These are phyloP conservation scores for Acer campestre DNA, from an alignment of 345 rosid species.

Conservation along the genomic window DNA sequence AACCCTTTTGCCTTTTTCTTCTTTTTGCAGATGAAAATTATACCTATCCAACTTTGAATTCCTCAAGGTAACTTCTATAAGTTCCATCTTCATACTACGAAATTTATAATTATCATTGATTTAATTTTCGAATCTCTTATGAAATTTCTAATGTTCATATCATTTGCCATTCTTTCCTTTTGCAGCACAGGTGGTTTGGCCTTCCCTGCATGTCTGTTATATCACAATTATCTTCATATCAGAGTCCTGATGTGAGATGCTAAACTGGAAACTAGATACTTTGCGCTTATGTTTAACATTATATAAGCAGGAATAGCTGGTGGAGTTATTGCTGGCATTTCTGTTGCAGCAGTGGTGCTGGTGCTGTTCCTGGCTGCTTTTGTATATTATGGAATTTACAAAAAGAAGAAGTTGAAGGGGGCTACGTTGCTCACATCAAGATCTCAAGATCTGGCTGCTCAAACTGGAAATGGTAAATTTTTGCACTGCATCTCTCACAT, in stretches of 20 bases:
- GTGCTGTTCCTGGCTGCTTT: conserved; percentile 43
- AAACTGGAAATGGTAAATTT: conserved; percentile 39
- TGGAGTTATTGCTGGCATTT: conserved; percentile 73
- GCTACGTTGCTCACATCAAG: conserved; percentile 35
- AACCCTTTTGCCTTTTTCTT: conserved; percentile 16
- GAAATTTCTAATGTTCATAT: conserved; percentile 10
- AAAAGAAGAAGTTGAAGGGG: conserved; percentile 52
- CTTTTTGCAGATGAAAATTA: conserved; percentile 56
- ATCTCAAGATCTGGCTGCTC: conserved; percentile 41
- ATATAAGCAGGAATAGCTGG: conserved; percentile 55
- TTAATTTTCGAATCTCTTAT: neutral
- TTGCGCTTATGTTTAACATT: conserved; percentile 29
- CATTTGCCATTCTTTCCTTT: conserved; percentile 30
- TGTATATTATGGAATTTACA: conserved; percentile 43
- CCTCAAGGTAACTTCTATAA: conserved; percentile 50
- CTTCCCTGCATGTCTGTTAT: conserved; percentile 33
- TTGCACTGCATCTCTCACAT: neutral
- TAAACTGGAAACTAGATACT: conserved; percentile 17
- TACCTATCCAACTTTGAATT: conserved; percentile 46
- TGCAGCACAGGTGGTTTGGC: conserved; percentile 67
- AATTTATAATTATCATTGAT: neutral
- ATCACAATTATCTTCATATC: conserved; percentile 26
- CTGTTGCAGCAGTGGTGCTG: conserved; percentile 46
- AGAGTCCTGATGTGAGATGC: conserved; percentile 20
- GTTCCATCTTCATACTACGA: neutral